Base-by-base conservation (phyloP, 1,284 basidiomycete species). In the Thecaphora thlaspeos region DNA sequence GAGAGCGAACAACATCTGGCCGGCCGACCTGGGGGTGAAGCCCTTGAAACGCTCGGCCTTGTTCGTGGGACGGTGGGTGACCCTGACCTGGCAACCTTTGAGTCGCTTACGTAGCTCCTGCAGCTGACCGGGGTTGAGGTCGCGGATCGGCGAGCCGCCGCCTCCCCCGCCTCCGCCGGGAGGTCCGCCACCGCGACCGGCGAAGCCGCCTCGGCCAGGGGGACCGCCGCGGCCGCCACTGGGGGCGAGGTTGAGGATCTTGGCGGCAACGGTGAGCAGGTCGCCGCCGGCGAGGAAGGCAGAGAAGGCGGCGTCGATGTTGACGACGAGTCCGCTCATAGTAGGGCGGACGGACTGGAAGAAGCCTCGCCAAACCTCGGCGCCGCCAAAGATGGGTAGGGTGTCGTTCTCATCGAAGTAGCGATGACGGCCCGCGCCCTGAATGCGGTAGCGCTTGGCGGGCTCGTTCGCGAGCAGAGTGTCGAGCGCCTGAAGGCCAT, bases 341-440 rank as follows among this genome's bases (percentile, higher is more conserved):
- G 60, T 62, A 34, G 68, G 62, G 15, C 68, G 60, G 22, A 61
- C 65, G 7, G 57, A 61, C 42, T 70, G 68, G 56, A 71, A 73
- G 55, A 67, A 63, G 0, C 70, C 70, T 21, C 54, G 55, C 41
- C 58, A 52, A 42, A 73, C 61, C 23, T 66, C 60, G 18, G 62
- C 66, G 19, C 69, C 70, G 38, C 57, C 46, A 2, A 59, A 11
- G 47, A 69, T 68, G 14, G 56, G 47, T 3, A 61, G 46, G 11
- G 52, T 26, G 34, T 54, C 43, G n/a, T 19, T 32, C 2, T 53
- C 26, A 26, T 71, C 60, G 47, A 61, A 73, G 47, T 71, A 73
- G 26, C 26, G 26, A 11, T 28, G 26, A 11, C 26, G 26, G 5
- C 26, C 26, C 18, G 24, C 43, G 22, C 55, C 55, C 18, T 52